phyloP scores from a whole-genome alignment of 176 grass and related monocot species.

The Cocos nucifera region DNA sequence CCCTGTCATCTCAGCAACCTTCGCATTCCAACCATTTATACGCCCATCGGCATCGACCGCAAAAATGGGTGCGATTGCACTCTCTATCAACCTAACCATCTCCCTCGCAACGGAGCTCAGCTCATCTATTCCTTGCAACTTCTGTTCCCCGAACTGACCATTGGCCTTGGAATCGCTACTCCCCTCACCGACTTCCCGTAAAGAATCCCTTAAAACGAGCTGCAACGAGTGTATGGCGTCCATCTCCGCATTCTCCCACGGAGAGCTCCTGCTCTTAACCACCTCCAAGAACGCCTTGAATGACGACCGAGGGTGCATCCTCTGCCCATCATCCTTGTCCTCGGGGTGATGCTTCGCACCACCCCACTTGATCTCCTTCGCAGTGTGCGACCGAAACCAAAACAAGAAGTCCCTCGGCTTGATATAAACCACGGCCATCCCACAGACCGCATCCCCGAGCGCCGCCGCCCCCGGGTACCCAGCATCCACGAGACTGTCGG shows the following conservation, averaged over 20 bases:
- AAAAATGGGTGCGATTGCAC: slow-evolving; percentile 84
- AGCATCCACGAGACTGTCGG: slow-evolving; percentile 86
- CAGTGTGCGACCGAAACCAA: slow-evolving; percentile 96
- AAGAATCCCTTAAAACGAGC: slow-evolving; percentile 74
- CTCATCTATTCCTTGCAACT: slow-evolving; percentile 82
- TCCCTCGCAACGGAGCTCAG: slow-evolving; percentile 78
- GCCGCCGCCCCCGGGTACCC: slow-evolving; percentile 60
- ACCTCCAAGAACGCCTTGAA: slow-evolving; percentile 98
- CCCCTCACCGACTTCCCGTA: slow-evolving; percentile 51
- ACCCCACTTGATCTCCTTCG: slow-evolving; percentile 96
- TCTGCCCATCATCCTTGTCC: slow-evolving; percentile 91
- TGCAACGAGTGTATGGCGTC: slow-evolving; percentile 97
- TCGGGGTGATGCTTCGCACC: slow-evolving; percentile 91
- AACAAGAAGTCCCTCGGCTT: slow-evolving; percentile 80
- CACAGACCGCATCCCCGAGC: slow-evolving; percentile 80
- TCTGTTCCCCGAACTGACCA: slow-evolving; percentile 52
- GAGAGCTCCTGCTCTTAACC: slow-evolving; percentile 82
- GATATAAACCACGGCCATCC: slow-evolving; percentile 90
- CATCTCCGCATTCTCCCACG: slow-evolving; percentile 97
- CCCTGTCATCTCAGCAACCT: slow-evolving; percentile 78
- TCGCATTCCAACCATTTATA: slow-evolving; percentile 99
- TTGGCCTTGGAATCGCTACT: slow-evolving; percentile 55
- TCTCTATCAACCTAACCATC: slow-evolving; percentile 96
- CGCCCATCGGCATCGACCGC: slow-evolving; percentile 74
- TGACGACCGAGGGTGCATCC: slow-evolving; percentile 93